Base-by-base conservation (phyloP, 2,329 filamentous ascomycete genomes). In the Hawksworthiomyces lignivorus region DNA sequence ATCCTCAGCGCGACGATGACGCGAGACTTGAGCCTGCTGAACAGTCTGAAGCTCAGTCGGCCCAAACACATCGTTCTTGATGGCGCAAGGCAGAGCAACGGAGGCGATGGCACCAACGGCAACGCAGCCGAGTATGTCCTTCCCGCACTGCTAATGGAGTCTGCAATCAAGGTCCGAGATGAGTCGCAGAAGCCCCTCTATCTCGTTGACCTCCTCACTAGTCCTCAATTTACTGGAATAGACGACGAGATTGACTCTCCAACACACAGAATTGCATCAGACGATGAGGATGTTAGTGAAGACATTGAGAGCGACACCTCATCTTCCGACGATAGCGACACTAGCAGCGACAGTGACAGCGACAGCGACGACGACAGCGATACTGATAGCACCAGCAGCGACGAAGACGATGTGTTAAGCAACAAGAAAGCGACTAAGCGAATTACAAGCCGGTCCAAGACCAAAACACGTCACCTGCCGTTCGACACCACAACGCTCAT, bases 1-100 rank as follows among this genome's bases (percentile, higher is more conserved):
- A 75, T 97, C 39, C 72, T 96, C 4, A 95, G 87, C 58, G 92
- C 90, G 6, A 96, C 90, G 0, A 87, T 97, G 78, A 94, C 89
- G 2, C 75, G 80, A 44, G 88, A 97, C 55, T 67, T 95, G 36
- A 85, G 84, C 27, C 81, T 92, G 46, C 67, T 97, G 17, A 82
- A 77, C 42, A 81, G 79, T 1, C 62, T 97, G 28, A 82, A 75
- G 46, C 68, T 97, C 22, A 69, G 72, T 21, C 72, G 84, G 39
- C 90, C 92, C 4, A 83, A 75, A 45, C 66, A 96, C 35, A 73
- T 96, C 1, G 74, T 87, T 1, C 72, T 95, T 12, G 83, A 89
- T 47, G 77, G 75, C 22, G 59, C 62, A 3, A 57, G 55, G 19
- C 56, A 61, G 26, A 54, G 58, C 36, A 36, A 43, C 4, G 49